Evolutionary conservation across 345 rosid species (phyloP), one percentile per base, ranked within the genome.

Genomic region (Euphorbia pulcherrima): DNA sequence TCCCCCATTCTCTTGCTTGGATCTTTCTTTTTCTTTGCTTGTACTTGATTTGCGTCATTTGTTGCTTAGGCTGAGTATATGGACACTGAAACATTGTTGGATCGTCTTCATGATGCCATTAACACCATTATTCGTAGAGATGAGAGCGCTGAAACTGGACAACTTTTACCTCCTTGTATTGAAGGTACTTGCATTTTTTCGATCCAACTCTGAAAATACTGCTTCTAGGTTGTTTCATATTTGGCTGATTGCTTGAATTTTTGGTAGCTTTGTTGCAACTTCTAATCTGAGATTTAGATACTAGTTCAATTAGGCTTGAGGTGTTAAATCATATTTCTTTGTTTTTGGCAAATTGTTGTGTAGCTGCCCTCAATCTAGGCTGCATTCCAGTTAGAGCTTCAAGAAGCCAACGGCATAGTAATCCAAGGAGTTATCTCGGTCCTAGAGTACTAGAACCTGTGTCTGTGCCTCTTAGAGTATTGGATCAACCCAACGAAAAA

Each of bases 321-420:
- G 29, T 52, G n/a, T 46, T 71, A 51, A 61, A 53, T 16, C 37
- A 29, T 16, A 4, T 28, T 0, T 39, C 27, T 33, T 72, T 55
- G 4, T 55, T 56, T 54, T 33, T 54, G 62, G 35, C 40, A 26
- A 67, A 61, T 68, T 58, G 44, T 63, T 80, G 62, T 73, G 62
- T 78, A 94, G 99, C 99, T 72, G 97, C 97, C 46, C 91, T 91
- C 73, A 92, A 84, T 77, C 77, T 94, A 78, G 99, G 99, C 50
- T 94, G 99, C 70, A 70, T 88, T 78, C 89, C 92, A 0, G 97
- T 89, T 65, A 83, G 87, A 85, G 96, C 99, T 80, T 89, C 97
- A 5, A 89, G 99, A 83, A 92, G 99, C 81, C 96, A 94, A 83
- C 83, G 99, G 29, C 97, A 94, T 73, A 82, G 75, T 72, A 87